These are phyloP conservation scores for Saturnispora kantuleensis DNA, from an alignment of 805 yeast genomes.

Conservation along the genomic window DNA sequence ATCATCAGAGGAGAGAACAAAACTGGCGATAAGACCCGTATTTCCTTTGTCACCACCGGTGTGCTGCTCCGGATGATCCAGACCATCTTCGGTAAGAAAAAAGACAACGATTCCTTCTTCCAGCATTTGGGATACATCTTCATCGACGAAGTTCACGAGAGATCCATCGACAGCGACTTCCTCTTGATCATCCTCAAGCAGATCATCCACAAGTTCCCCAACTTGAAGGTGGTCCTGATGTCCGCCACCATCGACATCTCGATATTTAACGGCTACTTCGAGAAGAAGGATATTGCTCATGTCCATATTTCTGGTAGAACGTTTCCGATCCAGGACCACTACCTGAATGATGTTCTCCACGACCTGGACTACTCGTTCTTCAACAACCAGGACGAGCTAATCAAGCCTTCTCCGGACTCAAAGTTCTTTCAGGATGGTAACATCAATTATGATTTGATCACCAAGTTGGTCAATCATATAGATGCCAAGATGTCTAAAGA, in stretches of 20 bases:
- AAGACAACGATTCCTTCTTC: constrained; percentile 31
- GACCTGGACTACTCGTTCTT: constrained; percentile 47
- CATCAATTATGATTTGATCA: constrained; percentile 66
- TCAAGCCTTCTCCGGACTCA: constrained; percentile 56
- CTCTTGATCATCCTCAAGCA: constrained; percentile 66
- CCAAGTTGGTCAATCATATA: constrained; percentile 42
- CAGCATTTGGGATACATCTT: constrained; percentile 58
- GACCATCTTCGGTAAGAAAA: constrained; percentile 26
- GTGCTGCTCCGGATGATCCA: constrained; percentile 81
- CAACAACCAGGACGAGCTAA: constrained; percentile 14
- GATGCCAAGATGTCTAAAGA: constrained; percentile 37
- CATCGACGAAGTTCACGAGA: constrained; percentile 94
- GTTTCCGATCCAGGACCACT: constrained; percentile 75
- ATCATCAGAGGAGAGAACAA: constrained; percentile 84
- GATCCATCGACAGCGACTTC: constrained; percentile 86
- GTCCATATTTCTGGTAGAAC: constrained; percentile 89
- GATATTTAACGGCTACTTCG: constrained; percentile 59
- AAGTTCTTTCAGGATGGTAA: constrained; percentile 55
- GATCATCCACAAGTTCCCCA: constrained; percentile 39
- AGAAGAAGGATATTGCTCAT: constrained; percentile 33
- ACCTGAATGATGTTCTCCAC: constrained; percentile 55
- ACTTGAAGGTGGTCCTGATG: constrained; percentile 71
- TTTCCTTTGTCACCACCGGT: constrained; percentile 91
- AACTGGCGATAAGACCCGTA: constrained; percentile 48
- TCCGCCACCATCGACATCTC: constrained; percentile 83